Percentiles rank a stretch among this genome's conserved stretches.
These are phyloP conservation scores for Isabelozyma heimii DNA, from an alignment of 805 yeast species.

Conservation along the genomic window DNA sequence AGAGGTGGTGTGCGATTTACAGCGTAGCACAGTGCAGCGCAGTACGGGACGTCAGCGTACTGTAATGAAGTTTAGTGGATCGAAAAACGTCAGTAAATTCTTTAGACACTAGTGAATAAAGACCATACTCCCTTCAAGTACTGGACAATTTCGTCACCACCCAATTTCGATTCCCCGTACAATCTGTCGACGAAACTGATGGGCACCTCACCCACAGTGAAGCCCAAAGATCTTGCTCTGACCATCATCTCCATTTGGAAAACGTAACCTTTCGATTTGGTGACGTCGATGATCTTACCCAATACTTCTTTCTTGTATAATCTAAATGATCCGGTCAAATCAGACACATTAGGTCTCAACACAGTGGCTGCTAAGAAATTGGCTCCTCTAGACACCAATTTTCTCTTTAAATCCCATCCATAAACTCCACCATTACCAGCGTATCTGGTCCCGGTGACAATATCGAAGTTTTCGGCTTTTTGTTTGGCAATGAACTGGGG, in stretches of 20 bases:
- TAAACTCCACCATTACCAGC: slow-evolving; percentile 81
- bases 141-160: slow-evolving; percentile 78
- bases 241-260: slow-evolving; percentile 91
- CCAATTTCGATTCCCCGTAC: slow-evolving; percentile 75
- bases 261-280: slow-evolving; percentile 75
- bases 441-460: slow-evolving; percentile 63
- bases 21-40: no score
- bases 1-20: no score
- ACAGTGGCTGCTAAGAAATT: slow-evolving; percentile 72
- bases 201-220: slow-evolving; percentile 74
- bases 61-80: no score
- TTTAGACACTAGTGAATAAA: slow-evolving; percentile 58
- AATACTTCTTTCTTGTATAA: slow-evolving; percentile 69
- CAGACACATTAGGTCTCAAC: slow-evolving; percentile 69
- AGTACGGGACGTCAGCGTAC: no score
- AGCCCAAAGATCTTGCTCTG: slow-evolving; percentile 73
- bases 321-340: slow-evolving; percentile 75
- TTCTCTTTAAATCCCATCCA: slow-evolving; percentile 82
- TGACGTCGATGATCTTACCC: slow-evolving; percentile 61
- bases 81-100: neutral
- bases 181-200: slow-evolving; percentile 75
- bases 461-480: slow-evolving; percentile 47
- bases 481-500: slow-evolving; percentile 73
- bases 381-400: slow-evolving; percentile 76
- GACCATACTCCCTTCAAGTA: slow-evolving; percentile 76